These are phyloP conservation scores for Coemansia umbellata DNA, from an alignment of 192 early-diverging fungal genomes.

Conservation along the genomic window DNA sequence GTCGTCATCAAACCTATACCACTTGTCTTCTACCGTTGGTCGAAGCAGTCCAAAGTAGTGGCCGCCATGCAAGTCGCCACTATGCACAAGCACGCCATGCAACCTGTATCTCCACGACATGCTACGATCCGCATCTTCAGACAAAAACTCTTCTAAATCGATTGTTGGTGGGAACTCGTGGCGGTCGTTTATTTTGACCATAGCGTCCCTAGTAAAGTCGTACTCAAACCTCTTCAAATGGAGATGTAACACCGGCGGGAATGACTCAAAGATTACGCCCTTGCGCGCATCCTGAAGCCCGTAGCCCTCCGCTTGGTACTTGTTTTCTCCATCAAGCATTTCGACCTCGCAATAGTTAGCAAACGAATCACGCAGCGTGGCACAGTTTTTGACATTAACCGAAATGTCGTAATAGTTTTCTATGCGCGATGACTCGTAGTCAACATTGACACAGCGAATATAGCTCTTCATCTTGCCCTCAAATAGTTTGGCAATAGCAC, in stretches of 20 bases:
- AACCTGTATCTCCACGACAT: slow-evolving; percentile 74
- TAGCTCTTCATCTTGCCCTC: slow-evolving; percentile 97
- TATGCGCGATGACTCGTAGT: slow-evolving; percentile 89
- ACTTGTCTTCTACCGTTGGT: slow-evolving; percentile 72
- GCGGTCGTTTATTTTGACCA: slow-evolving; percentile 98
- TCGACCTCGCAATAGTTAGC: slow-evolving; percentile 86
- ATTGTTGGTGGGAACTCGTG: slow-evolving; percentile 88
- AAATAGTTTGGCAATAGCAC: slow-evolving; percentile 89
- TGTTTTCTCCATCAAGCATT: slow-evolving; percentile 94
- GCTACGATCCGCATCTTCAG: slow-evolving; percentile 58
- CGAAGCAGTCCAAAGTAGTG: slow-evolving; percentile 93
- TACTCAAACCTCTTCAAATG: slow-evolving; percentile 99
- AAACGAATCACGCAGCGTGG: slow-evolving; percentile 84
- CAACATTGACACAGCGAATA: slow-evolving; percentile 91
- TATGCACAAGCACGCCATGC: slow-evolving; percentile 96
- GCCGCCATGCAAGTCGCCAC: slow-evolving; percentile 86
- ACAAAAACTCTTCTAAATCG: slow-evolving; percentile 81
- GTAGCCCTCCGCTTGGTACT: slow-evolving; percentile 90
- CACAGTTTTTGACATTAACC: slow-evolving; percentile 94
- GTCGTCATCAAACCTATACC: slow-evolving; percentile 97
- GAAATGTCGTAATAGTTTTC: slow-evolving; percentile 98
- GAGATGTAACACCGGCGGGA: slow-evolving; percentile 93
- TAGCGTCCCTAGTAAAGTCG: slow-evolving; percentile 81
- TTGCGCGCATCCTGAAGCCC: slow-evolving; percentile 96
- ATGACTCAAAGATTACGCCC: slow-evolving; percentile 88